Evolutionary conservation across 2,329 filamentous ascomycete species (phyloP).

Genomic region (Xenosphaeropsis pyriputrescens): DNA sequence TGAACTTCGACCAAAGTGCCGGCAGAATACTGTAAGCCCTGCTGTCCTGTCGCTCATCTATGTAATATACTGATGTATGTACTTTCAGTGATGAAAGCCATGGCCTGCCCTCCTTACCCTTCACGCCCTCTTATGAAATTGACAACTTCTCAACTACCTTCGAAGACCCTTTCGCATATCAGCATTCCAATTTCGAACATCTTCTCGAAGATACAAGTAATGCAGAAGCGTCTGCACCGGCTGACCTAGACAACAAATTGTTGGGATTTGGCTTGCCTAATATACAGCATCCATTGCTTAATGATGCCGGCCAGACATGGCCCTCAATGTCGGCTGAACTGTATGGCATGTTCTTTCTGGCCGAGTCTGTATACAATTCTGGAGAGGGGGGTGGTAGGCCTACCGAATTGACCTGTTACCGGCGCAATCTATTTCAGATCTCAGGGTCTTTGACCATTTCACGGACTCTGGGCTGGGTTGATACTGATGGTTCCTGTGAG

Average conservation of each 20-base stretch:
- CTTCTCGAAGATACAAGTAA: conserved; percentile 15
- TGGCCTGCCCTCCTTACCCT: conserved; percentile 28
- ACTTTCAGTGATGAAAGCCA: too few relatives aligned
- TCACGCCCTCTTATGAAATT: conserved; percentile 45
- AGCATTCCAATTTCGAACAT: conserved; percentile 27
- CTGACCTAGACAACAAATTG: conserved; percentile 52
- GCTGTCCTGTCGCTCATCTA: too few relatives aligned
- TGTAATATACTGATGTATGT: too few relatives aligned
- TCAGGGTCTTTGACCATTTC: conserved; percentile 75
- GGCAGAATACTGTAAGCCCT: conserved; percentile 12
- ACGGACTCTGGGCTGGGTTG: conserved; percentile 37
- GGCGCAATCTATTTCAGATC: conserved; percentile 89
- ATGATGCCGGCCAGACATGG: conserved; percentile 49
- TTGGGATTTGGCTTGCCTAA: conserved; percentile 57
- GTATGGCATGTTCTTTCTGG: conserved; percentile 81
- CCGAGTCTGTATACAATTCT: conserved; percentile 58
- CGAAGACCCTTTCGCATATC: conserved; percentile 48
- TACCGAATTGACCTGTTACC: conserved; percentile 84
- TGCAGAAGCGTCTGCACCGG: conserved; percentile 16
- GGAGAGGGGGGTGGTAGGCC: conserved; percentile 38
- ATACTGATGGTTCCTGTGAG: not conserved
- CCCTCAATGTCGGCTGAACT: conserved; percentile 59
- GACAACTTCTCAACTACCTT: conserved; percentile 45
- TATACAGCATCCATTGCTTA: conserved; percentile 45
- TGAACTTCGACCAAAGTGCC: conserved; percentile 11